These are phyloP conservation scores for Geranium incanum DNA, from an alignment of 441 rosid species.

Conservation along the genomic window DNA sequence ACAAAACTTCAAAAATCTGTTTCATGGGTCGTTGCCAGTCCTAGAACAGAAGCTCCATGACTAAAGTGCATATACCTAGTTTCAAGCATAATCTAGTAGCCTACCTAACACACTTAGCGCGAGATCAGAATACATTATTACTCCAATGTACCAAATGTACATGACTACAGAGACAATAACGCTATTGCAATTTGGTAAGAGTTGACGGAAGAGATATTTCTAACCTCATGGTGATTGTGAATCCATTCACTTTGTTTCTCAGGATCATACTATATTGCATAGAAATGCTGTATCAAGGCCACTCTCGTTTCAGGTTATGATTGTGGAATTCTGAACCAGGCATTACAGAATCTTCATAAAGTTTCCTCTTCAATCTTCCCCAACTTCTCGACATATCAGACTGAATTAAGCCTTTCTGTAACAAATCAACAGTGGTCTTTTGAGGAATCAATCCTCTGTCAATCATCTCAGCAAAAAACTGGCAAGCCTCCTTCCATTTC, in stretches of 20 bases:
- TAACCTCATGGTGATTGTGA: background rate
- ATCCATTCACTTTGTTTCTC: background rate
- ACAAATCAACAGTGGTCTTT: slow-evolving; percentile 68
- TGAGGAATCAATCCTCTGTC: slow-evolving; percentile 86
- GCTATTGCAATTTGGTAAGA: too few species aligned
- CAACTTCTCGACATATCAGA: slow-evolving; percentile 82
- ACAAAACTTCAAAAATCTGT: background rate
- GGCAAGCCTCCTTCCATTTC: slow-evolving; percentile 77
- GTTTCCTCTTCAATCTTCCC: slow-evolving; percentile 86
- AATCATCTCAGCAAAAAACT: slow-evolving; percentile 78
- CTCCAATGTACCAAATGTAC: too few species aligned
- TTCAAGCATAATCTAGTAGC: background rate
- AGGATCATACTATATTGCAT: background rate
- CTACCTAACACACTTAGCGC: background rate
- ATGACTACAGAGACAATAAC: too few species aligned
- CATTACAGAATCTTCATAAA: slow-evolving; percentile 65
- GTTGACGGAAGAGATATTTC: background rate
- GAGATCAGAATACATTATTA: background rate
- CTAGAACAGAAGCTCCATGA: background rate
- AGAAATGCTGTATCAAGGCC: slow-evolving; percentile 38
- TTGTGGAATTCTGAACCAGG: slow-evolving; percentile 67
- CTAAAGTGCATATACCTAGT: background rate
- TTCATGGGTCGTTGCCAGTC: background rate
- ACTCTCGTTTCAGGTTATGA: slow-evolving; percentile 64
- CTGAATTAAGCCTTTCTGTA: slow-evolving; percentile 72